Evolutionary conservation across 495 filamentous ascomycete species (phyloP).

Genomic region (Xylaria palmicola): DNA sequence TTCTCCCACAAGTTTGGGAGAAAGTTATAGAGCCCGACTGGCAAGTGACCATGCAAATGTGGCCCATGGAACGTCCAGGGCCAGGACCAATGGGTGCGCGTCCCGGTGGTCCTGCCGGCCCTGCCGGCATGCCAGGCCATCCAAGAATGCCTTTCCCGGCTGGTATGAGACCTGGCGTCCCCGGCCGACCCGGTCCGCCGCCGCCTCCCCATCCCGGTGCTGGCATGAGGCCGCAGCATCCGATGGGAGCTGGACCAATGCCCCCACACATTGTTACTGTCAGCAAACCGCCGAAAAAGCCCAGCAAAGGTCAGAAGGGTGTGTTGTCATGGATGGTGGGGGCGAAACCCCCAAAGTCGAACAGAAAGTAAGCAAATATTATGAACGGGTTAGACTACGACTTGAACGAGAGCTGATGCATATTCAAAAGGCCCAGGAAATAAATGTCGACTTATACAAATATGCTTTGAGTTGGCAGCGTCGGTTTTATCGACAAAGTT

Average conservation of each 20-base stretch:
- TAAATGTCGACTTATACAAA: not conserved
- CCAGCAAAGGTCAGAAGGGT: constrained; percentile 20
- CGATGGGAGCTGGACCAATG: not conserved
- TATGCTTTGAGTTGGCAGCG: not conserved
- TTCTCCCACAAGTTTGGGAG: constrained; percentile 85
- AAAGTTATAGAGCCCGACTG: constrained; percentile 83
- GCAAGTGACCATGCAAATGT: constrained; percentile 95
- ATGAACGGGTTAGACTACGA: not conserved
- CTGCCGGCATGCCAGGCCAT: constrained; percentile 16
- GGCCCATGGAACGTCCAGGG: constrained; percentile 64
- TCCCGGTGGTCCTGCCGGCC: constrained; percentile 7
- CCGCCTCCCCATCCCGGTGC: constrained; percentile 5
- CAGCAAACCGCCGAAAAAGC: constrained; percentile 25
- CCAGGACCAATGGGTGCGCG: constrained; percentile 16
- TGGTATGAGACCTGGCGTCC: constrained; percentile 2
- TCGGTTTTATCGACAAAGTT: not conserved
- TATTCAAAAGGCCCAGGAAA: constrained; percentile 1
- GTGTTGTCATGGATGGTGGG: constrained; percentile 42
- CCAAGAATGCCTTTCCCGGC: not conserved
- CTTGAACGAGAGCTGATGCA: not conserved
- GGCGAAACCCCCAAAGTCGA: constrained; percentile 28
- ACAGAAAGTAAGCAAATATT: constrained; percentile 25
- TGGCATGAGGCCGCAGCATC: not conserved
- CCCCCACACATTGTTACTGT: constrained; percentile 17
- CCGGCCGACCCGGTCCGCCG: constrained; percentile 6